Conservation (phyloP, 2,329 filamentous ascomycete genomes). For the Sphaceloma murrayae region DNA sequence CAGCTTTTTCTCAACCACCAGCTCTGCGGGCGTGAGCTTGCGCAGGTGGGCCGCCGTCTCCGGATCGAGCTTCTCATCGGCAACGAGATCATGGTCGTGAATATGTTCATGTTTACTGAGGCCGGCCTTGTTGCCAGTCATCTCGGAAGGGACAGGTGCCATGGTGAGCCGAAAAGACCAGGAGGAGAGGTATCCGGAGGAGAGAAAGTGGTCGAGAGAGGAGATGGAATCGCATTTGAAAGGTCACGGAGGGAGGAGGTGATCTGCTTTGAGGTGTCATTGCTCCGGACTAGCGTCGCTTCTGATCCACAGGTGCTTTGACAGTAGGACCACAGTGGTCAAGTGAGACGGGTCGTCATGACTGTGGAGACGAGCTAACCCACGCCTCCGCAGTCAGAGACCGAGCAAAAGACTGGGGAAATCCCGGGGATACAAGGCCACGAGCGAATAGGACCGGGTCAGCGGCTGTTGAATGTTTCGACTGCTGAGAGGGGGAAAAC, state of each 20-base stretch:
- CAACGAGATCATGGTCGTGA: slow-evolving; percentile 23
- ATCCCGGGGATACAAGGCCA: slow-evolving; percentile 7
- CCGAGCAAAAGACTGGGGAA: neutral
- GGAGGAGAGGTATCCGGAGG: neutral
- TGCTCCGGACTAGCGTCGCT: slow-evolving; percentile 8
- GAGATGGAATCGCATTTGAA: neutral
- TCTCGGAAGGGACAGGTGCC: too few species aligned
- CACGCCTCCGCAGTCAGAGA: slow-evolving; percentile 8
- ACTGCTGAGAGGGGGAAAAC: too few species aligned
- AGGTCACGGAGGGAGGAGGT: neutral
- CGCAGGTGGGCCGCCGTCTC: slow-evolving; percentile 24
- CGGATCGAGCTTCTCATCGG: slow-evolving; percentile 17
- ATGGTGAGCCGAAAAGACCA: too few species aligned
- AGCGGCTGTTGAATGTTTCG: too few species aligned
- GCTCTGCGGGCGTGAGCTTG: slow-evolving; percentile 26
- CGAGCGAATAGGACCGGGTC: neutral
- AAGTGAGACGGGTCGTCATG: too few species aligned
- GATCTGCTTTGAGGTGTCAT: slow-evolving; percentile 15
- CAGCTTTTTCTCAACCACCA: slow-evolving; percentile 44
- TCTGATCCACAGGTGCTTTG: neutral
- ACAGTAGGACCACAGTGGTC: neutral
- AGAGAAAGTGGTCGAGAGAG: neutral
- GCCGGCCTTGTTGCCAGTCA: too few species aligned
- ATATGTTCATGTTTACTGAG: too few species aligned
- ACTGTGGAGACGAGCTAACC: slow-evolving; percentile 7